Conservation (phyloP, 208 protist species). For the Polymyxa betae region DNA sequence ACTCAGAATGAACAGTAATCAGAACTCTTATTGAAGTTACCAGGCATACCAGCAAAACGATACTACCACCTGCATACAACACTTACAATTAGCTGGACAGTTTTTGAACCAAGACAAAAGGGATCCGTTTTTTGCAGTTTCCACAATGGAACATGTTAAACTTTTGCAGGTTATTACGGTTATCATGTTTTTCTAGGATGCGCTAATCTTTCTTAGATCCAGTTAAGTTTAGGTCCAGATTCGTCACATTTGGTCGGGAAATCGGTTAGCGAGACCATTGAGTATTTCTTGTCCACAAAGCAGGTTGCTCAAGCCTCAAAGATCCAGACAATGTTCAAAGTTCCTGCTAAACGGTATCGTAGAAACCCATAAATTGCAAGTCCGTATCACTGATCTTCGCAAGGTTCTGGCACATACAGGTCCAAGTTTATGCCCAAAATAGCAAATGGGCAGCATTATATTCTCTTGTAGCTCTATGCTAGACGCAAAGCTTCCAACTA, state of each 20-base stretch:
- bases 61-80: background rate
- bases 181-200: background rate
- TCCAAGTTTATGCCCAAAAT: conserved; percentile 6
- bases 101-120: background rate
- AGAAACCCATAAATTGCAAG: background rate
- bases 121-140: background rate
- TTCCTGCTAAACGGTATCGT: conserved; percentile 13
- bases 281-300: background rate
- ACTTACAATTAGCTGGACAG: background rate
- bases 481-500: background rate
- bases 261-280: conserved; percentile 38
- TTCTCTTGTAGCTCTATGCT: background rate
- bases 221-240: background rate
- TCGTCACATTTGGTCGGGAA: background rate
- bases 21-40: background rate
- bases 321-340: conserved; percentile 51
- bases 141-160: background rate
- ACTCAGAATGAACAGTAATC: background rate
- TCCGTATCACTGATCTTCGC: background rate
- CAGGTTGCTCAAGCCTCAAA: conserved; percentile 27
- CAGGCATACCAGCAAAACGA: background rate
- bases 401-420: conserved; percentile 50
- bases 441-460: background rate
- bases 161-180: background rate
- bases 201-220: background rate